phyloP scores from a whole-genome alignment of 805 yeast species.

The Kodamaea restingae region DNA sequence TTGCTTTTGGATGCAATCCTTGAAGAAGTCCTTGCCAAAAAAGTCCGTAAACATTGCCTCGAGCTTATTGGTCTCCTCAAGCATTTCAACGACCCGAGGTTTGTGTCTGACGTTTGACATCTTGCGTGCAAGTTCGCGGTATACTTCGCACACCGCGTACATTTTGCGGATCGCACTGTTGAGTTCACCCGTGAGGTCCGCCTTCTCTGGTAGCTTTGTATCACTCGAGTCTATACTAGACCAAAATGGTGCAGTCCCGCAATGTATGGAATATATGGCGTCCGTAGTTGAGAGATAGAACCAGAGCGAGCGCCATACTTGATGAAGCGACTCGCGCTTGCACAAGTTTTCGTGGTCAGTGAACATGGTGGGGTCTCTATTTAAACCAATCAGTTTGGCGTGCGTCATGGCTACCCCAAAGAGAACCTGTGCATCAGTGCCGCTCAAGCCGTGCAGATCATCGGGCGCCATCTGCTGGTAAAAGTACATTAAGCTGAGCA shows the following conservation, averaged over 20 bases:
- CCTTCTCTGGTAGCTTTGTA: slow-evolving; percentile 25
- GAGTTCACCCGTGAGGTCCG: slow-evolving; percentile 15
- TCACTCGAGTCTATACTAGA: slow-evolving; percentile 28
- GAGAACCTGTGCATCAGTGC: slow-evolving; percentile 36
- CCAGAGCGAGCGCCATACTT: slow-evolving; percentile 39
- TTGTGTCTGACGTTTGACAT: slow-evolving; percentile 24
- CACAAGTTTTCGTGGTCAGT: slow-evolving; percentile 27
- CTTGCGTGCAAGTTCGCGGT: slow-evolving; percentile 26
- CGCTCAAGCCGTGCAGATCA: slow-evolving; percentile 40
- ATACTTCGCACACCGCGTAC: slow-evolving; percentile 20
- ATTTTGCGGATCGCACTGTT: slow-evolving; percentile 12
- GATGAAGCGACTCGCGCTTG: slow-evolving; percentile 22
- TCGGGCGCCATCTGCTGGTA: slow-evolving; percentile 38
- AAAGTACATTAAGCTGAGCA: slow-evolving; percentile 28
- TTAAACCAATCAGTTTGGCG: slow-evolving; percentile 38
- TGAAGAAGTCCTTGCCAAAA: slow-evolving; percentile 42
- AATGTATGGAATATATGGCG: slow-evolving; percentile 29
- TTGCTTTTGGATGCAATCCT: slow-evolving; percentile 34
- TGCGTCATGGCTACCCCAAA: slow-evolving; percentile 36
- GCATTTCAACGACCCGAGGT: slow-evolving; percentile 34
- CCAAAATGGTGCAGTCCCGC: slow-evolving; percentile 30
- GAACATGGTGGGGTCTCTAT: slow-evolving; percentile 36
- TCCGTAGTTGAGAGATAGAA: slow-evolving; percentile 25
- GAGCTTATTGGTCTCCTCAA: slow-evolving; percentile 32
- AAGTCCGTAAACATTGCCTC: slow-evolving; percentile 32